Conservation (phyloP, 148 eudicot species). For the Fallopia convolvulus region DNA sequence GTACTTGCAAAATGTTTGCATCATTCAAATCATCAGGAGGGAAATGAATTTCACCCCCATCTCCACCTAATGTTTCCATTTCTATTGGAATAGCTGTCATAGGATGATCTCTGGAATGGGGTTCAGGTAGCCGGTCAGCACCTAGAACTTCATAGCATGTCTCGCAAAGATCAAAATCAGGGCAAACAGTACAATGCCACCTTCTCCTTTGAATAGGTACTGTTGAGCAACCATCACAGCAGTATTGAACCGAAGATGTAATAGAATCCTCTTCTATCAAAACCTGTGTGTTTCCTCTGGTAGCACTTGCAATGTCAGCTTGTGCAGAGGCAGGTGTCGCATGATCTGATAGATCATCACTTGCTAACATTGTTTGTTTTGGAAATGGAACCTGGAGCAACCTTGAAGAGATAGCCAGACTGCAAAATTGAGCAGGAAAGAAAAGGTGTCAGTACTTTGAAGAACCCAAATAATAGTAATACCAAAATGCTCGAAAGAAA, state of each 20-base stretch:
- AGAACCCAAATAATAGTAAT: background rate
- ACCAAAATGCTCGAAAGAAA: conserved; percentile 1
- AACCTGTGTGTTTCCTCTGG: conserved; percentile 64
- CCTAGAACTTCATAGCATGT: conserved; percentile 92
- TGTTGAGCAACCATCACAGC: conserved; percentile 99
- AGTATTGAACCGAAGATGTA: conserved; percentile 94
- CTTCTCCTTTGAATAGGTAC: conserved; percentile 90
- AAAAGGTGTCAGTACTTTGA: background rate
- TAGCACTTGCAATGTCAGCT: conserved; percentile 39
- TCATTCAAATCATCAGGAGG: conserved; percentile 58
- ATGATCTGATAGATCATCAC: conserved; percentile 68
- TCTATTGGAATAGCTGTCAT: conserved; percentile 98
- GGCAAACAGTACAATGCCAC: conserved; percentile 98
- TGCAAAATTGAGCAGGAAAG: conserved; percentile 24
- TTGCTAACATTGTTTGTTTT: conserved; percentile 89
- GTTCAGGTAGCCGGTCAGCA: conserved; percentile 85
- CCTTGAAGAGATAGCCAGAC: conserved; percentile 98
- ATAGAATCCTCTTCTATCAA: conserved; percentile 92
- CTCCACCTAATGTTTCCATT: conserved; percentile 77
- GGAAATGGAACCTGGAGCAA: conserved; percentile 99
- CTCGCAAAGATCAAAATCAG: conserved; percentile 98
- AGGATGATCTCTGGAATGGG: conserved; percentile 94
- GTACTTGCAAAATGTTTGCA: conserved; percentile 43
- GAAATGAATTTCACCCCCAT: conserved; percentile 74
- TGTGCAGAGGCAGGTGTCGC: conserved; percentile 44